Base-by-base conservation (phyloP, 306 rosid genomes). In the Cicer cuneatum region DNA sequence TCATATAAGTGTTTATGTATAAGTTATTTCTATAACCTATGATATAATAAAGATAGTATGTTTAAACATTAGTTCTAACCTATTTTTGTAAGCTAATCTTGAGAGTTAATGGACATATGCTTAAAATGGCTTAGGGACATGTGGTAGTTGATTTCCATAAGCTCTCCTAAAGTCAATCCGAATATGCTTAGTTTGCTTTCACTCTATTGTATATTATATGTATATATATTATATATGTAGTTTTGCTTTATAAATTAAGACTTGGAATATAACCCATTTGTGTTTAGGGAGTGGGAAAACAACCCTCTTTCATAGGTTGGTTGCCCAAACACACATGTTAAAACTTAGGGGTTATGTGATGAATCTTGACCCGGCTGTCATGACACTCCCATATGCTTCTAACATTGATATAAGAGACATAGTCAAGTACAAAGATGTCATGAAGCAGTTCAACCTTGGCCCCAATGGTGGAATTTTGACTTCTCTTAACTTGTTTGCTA, bases 391-490 rank as follows among this genome's bases (percentile, higher is more conserved):
- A 0, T 94, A 24, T 18, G 93, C 84, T 29, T 87, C 93, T 39
- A 91, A 92, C 70, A 92, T 94, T 10, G 99, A 94, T 69, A 89
- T 94, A 52, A 86, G 99, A 85, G 99, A 94, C 69, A 92, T 96
- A 37, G 99, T 94, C 37, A 86, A 85, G 66, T 92, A 94, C 83
- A 94, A 90, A 85, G 96, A 90, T 80, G 97, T 94, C 77, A 94
- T 94, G 96, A 94, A 90, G 75, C 97, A 94, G 74, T 91, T 81
- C 78, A 94, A 94, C 82, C 98, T 94, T 18, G 99, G 99, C n/a
- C 99, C 99, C 2, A 94, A 94, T 82, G 97, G 97, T 6, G 99
- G 96, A 63, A 94, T 92, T 71, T 82, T 92, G 86, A 94, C 99
- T 5, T 94, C 99, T 0, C 90, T 94, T 48, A 92, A 94, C 87